These are phyloP conservation scores for Cnidoscolus chayamansa DNA, from an alignment of 441 rosid genomes.

Conservation along the genomic window DNA sequence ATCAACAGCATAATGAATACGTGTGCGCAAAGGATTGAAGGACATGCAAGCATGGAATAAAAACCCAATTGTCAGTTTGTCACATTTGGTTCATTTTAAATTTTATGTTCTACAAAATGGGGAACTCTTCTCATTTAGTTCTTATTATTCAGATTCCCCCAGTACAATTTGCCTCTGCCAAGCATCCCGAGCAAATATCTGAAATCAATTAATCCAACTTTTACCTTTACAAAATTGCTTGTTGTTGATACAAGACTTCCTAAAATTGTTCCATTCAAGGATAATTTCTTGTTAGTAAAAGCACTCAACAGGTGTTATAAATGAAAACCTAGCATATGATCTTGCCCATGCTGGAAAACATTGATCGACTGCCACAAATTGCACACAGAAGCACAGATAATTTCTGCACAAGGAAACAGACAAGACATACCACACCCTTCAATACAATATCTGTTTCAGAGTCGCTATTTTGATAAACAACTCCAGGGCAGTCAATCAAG, in stretches of 20 bases:
- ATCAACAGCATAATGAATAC: neutral
- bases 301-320: too few relatives aligned
- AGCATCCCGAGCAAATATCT: too few relatives aligned
- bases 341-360: neutral
- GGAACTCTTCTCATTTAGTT: neutral
- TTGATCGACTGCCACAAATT: neutral
- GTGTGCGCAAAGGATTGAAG: neutral
- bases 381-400: neutral
- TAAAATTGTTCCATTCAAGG: too few relatives aligned
- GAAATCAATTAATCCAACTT: neutral
- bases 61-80: neutral
- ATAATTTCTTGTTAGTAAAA: too few relatives aligned
- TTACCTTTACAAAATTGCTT: neutral
- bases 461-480: slow-evolving; percentile 87
- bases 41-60: neutral
- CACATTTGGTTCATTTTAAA: neutral
- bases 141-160: neutral
- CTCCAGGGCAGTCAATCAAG: slow-evolving; percentile 95
- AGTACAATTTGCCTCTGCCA: neutral
- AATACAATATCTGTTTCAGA: slow-evolving; percentile 86
- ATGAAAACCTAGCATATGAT: too few relatives aligned
- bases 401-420: slow-evolving; percentile 3
- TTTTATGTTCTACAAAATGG: neutral
- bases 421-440: slow-evolving; percentile 80
- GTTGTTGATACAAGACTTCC: neutral